phyloP scores from a whole-genome alignment of 257 asterid genomes.

The Sherardia arvensis region DNA sequence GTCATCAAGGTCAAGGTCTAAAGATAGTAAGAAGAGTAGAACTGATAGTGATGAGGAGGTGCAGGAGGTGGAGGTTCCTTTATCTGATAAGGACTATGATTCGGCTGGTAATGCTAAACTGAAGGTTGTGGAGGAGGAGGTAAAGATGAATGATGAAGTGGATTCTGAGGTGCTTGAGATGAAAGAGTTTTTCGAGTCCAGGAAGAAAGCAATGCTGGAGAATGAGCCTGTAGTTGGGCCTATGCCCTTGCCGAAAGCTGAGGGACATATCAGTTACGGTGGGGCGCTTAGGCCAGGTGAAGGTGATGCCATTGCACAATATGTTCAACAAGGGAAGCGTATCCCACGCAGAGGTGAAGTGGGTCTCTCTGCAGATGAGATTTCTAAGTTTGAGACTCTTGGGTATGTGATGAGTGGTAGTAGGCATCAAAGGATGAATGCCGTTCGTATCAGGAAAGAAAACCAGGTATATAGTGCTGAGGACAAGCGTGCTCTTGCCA shows the following conservation, averaged over 20 bases:
- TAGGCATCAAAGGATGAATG: slow-evolving; percentile 99
- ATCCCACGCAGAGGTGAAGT: slow-evolving; percentile 99
- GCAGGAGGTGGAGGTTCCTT: slow-evolving; percentile 16
- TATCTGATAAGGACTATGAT: slow-evolving; percentile 24
- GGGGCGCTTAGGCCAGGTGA: slow-evolving; percentile 99
- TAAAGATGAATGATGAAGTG: slow-evolving; percentile 21
- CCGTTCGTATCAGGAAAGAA: slow-evolving; percentile 96
- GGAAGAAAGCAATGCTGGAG: slow-evolving; percentile 48
- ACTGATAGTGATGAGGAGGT: slow-evolving; percentile 28
- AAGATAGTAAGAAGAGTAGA: slow-evolving; percentile 40
- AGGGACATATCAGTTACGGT: slow-evolving; percentile 96
- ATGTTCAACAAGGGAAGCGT: slow-evolving; percentile 99
- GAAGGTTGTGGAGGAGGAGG: slow-evolving; percentile 35
- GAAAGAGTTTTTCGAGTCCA: slow-evolving; percentile 57
- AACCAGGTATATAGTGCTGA: slow-evolving; percentile 98
- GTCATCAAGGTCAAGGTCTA: slow-evolving; percentile 24
- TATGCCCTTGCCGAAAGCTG: slow-evolving; percentile 90
- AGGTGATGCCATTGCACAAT: slow-evolving; percentile 99
- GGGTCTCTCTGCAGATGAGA: slow-evolving; percentile 97
- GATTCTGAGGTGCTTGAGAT: slow-evolving; percentile 43
- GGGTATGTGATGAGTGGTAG: slow-evolving; percentile 99
- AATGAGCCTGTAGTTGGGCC: slow-evolving; percentile 77
- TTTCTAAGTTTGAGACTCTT: slow-evolving; percentile 71
- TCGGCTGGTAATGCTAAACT: slow-evolving; percentile 23
- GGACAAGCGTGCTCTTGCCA: slow-evolving; percentile 92